Evolutionary conservation across 257 asterid genomes (phyloP).

Genomic region (Nicotiana tabacum): DNA sequence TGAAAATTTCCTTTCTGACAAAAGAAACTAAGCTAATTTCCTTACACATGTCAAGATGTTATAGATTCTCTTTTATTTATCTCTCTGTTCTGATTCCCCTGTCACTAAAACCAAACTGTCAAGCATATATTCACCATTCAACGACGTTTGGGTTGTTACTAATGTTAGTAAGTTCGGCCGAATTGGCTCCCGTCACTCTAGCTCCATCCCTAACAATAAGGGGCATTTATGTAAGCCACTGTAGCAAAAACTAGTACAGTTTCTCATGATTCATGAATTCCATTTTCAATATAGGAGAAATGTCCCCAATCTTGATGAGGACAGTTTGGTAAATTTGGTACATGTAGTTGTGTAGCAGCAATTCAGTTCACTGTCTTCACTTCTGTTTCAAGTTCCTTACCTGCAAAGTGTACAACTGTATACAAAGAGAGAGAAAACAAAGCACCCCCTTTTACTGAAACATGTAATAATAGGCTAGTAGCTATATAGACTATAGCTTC

Average conservation of each 20-base stretch:
- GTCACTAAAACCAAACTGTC: neutral
- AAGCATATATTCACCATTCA: neutral
- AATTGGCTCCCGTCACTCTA: no score
- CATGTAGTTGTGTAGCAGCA: constrained; percentile 23
- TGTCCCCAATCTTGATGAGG: constrained; percentile 32
- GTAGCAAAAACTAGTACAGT: neutral
- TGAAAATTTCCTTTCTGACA: neutral
- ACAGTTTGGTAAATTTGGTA: constrained; percentile 53
- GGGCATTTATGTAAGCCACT: constrained; percentile 12
- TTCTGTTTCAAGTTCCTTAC: constrained; percentile 46
- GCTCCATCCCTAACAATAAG: neutral
- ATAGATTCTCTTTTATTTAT: neutral
- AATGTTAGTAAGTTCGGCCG: no score
- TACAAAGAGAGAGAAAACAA: constrained; percentile 23
- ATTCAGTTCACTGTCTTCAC: constrained; percentile 49
- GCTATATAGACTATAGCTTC: constrained; percentile 11
- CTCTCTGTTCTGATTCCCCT: neutral
- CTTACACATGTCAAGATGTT: neutral
- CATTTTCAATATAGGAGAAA: constrained; percentile 19
- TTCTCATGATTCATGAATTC: constrained; percentile 9
- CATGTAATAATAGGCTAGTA: neutral
- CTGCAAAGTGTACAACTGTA: no score
- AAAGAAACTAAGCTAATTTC: neutral
- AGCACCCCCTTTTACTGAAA: constrained; percentile 20
- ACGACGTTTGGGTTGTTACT: no score